phyloP scores from a whole-genome alignment of 495 filamentous ascomycete genomes.

The Neurospora sp. region DNA sequence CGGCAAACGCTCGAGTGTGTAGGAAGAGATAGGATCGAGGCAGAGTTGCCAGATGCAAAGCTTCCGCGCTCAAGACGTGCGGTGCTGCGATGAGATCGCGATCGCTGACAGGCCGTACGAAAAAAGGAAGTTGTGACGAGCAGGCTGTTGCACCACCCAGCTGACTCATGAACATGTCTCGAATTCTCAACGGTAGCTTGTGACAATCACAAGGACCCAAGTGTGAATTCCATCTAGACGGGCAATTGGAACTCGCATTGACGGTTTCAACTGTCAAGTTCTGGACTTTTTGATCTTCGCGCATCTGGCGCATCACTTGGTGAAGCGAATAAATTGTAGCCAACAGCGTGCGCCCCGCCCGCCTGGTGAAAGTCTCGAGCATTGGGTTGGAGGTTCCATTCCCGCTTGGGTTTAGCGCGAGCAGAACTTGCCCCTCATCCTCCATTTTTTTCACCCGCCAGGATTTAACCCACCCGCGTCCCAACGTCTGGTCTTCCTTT shows the following conservation, averaged over 20 bases:
- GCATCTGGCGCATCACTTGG: neutral
- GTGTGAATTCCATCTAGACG: neutral
- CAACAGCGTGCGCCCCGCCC: neutral
- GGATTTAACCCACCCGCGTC: slow-evolving; percentile 8
- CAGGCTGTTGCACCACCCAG: neutral
- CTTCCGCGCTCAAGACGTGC: neutral
- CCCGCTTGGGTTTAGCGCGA: slow-evolving; percentile 11
- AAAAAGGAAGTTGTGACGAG: neutral
- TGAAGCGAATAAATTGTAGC: neutral
- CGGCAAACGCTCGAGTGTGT: neutral
- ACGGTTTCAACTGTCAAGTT: neutral
- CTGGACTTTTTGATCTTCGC: neutral
- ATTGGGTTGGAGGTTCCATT: neutral
- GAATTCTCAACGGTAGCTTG: too few species aligned
- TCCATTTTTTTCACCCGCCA: slow-evolving; percentile 3
- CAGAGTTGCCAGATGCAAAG: neutral
- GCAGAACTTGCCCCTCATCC: slow-evolving; percentile 23
- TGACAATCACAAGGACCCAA: too few species aligned
- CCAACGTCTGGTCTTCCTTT: neutral
- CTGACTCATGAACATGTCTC: neutral
- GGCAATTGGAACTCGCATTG: neutral
- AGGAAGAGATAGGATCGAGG: neutral
- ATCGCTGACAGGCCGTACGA: neutral
- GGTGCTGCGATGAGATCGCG: neutral
- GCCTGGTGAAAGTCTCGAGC: neutral